Percentiles rank a stretch among this genome's conserved stretches.
Evolutionary conservation across 208 protist species (phyloP).

Genomic region (Crithidia sp.): DNA sequence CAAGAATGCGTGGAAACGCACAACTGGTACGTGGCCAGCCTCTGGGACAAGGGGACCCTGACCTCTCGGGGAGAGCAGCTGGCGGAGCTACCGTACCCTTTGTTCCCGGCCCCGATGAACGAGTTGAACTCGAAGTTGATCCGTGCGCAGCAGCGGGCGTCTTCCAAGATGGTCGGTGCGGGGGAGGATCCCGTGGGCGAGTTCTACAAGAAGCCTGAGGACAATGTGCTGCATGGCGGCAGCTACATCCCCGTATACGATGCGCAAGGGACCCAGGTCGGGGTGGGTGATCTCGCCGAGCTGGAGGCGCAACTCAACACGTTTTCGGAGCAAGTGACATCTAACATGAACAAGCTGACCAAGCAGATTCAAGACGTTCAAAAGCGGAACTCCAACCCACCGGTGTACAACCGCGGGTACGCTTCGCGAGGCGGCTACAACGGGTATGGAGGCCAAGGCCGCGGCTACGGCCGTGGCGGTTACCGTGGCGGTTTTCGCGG

Average conservation of each 20-base stretch:
- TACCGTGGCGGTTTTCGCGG: slow-evolving; percentile 4
- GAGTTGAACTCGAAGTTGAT: slow-evolving; percentile 1
- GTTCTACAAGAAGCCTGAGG: neutral
- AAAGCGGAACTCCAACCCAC: neutral
- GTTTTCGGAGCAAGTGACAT: neutral
- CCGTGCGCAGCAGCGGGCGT: neutral
- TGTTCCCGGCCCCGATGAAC: slow-evolving; percentile 3
- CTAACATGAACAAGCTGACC: neutral
- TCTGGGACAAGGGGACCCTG: neutral
- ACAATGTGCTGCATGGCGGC: neutral
- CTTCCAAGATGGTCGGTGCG: neutral
- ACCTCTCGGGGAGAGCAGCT: neutral
- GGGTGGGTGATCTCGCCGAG: slow-evolving; percentile 3
- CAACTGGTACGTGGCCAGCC: neutral
- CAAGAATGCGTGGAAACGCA: slow-evolving; percentile 8
- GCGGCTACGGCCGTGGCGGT: neutral
- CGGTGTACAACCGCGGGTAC: neutral
- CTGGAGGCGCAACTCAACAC: neutral
- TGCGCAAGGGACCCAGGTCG: slow-evolving; percentile 1
- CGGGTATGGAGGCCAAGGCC: neutral
- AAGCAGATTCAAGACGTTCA: neutral
- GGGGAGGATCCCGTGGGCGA: neutral
- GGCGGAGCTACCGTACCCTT: neutral
- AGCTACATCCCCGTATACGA: slow-evolving; percentile 2
- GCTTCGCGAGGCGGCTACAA: neutral